These are phyloP conservation scores for Fistulinella staudtii DNA, from an alignment of 1,284 basidiomycete genomes.

Conservation along the genomic window DNA sequence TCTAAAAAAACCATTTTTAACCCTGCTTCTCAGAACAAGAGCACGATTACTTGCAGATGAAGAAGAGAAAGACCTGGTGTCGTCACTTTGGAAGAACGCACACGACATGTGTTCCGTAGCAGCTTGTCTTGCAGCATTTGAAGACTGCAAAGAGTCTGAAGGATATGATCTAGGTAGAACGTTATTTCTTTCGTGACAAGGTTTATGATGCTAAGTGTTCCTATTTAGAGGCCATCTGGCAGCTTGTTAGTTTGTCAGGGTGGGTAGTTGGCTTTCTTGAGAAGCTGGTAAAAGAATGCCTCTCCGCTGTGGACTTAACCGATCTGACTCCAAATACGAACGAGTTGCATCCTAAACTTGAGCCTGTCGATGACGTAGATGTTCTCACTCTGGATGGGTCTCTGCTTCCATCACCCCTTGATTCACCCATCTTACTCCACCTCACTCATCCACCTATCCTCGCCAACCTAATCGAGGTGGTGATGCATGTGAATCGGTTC, in stretches of 20 bases:
- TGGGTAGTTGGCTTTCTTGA: slow-evolving; percentile 64
- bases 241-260: slow-evolving; percentile 53
- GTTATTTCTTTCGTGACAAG: neutral
- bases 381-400: slow-evolving; percentile 17
- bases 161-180: slow-evolving; percentile 62
- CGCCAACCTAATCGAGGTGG: slow-evolving; percentile 43
- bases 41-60: slow-evolving; percentile 30
- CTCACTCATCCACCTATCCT: slow-evolving; percentile 58
- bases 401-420: slow-evolving; percentile 16
- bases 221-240: slow-evolving; percentile 61
- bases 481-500: slow-evolving; percentile 56
- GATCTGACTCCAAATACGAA: slow-evolving; percentile 10
- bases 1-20: slow-evolving; percentile 6
- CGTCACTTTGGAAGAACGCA: slow-evolving; percentile 49
- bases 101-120: slow-evolving; percentile 62
- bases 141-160: slow-evolving; percentile 58
- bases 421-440: slow-evolving; percentile 48
- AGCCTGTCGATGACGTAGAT: slow-evolving; percentile 25
- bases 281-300: slow-evolving; percentile 58
- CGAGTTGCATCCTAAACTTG: slow-evolving; percentile 21
- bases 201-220: slow-evolving; percentile 3
- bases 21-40: slow-evolving; percentile 34
- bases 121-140: slow-evolving; percentile 59
- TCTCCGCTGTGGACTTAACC: slow-evolving; percentile 40
- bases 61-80: slow-evolving; percentile 38